phyloP scores from a whole-genome alignment of 148 eudicot species.

The Vaccinium vitisidaea region DNA sequence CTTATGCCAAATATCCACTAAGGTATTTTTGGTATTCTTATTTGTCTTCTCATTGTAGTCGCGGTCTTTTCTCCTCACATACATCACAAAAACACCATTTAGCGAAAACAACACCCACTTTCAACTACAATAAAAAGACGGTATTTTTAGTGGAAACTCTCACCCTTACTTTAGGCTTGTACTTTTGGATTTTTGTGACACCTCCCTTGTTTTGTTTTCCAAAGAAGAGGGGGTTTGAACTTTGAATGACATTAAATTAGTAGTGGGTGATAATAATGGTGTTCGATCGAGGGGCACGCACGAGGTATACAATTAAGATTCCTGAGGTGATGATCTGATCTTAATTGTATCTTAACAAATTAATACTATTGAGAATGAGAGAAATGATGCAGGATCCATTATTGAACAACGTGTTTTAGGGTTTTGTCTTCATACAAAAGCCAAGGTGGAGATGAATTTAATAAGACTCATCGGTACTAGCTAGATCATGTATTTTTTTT shows the following conservation, averaged over 20 bases:
- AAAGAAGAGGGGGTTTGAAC: too few species aligned
- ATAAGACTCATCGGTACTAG: constrained; percentile 2
- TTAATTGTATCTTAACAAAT: background rate
- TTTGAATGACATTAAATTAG: background rate
- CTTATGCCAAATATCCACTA: too few species aligned
- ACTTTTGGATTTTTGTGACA: too few species aligned
- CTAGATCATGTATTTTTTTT: background rate
- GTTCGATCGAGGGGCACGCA: background rate
- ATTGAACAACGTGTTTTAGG: constrained; percentile 12
- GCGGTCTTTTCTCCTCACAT: too few species aligned
- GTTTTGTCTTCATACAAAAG: constrained; percentile 16
- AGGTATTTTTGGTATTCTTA: too few species aligned
- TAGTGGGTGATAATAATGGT: background rate
- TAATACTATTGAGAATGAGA: background rate
- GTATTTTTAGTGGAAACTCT: too few species aligned
- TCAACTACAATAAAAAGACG: too few species aligned
- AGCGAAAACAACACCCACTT: too few species aligned
- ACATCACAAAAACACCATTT: too few species aligned
- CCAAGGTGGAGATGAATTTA: constrained; percentile 13
- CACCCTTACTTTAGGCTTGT: too few species aligned
- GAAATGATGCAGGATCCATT: background rate
- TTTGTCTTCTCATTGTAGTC: too few species aligned
- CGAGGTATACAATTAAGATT: background rate
- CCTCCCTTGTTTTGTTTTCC: too few species aligned
- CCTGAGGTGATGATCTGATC: background rate